These are phyloP conservation scores for Mycena filopes DNA, from an alignment of 768 basidiomycete genomes.

Conservation along the genomic window DNA sequence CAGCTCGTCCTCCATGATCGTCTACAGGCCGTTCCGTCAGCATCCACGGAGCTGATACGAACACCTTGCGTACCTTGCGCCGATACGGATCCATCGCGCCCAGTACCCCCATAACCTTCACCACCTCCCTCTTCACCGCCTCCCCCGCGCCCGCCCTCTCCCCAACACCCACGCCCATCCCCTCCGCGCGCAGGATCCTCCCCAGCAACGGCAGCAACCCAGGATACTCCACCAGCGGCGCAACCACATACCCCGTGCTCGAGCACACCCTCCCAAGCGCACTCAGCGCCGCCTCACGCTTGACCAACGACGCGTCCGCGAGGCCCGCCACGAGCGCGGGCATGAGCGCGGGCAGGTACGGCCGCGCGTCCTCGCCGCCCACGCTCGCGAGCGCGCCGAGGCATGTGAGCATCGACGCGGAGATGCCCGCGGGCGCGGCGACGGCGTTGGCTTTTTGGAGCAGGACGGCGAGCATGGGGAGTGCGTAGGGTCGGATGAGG, in stretches of 20 bases:
- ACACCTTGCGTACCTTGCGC: slow-evolving; percentile 81
- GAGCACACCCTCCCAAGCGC: slow-evolving; percentile 97
- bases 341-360: slow-evolving; percentile 91
- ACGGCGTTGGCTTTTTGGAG: slow-evolving; percentile 86
- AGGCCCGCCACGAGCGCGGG: slow-evolving; percentile 88
- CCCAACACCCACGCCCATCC: background rate
- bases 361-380: slow-evolving; percentile 89
- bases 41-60: background rate
- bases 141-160: slow-evolving; percentile 39
- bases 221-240: slow-evolving; percentile 91
- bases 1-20: slow-evolving; percentile 27
- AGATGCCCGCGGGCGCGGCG: slow-evolving; percentile 76
- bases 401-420: slow-evolving; percentile 92
- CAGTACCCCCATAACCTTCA: slow-evolving; percentile 94
- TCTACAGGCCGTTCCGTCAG: slow-evolving; percentile 56
- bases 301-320: slow-evolving; percentile 84
- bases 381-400: slow-evolving; percentile 93
- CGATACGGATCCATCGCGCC: slow-evolving; percentile 97
- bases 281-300: slow-evolving; percentile 93
- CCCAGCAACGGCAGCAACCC: slow-evolving; percentile 87
- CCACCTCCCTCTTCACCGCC: slow-evolving; percentile 84
- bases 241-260: slow-evolving; percentile 95
- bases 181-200: slow-evolving; percentile 72
- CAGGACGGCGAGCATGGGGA: slow-evolving; percentile 92
- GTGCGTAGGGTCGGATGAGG: slow-evolving; percentile 94